Conservation (phyloP, 73 alveolate genomes). For the Breviolum minutum region DNA sequence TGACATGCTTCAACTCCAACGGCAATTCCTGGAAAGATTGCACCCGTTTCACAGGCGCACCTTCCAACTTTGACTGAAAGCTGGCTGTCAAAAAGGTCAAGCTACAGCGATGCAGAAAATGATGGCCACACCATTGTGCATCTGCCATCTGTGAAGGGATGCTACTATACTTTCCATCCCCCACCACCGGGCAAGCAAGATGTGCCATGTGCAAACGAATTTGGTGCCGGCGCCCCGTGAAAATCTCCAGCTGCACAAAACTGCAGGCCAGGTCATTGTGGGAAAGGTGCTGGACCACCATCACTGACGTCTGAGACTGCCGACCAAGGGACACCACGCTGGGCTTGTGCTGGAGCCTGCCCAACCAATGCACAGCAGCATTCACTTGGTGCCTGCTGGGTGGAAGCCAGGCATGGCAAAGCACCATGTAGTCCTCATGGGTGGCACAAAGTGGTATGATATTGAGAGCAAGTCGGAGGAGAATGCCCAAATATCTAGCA, state of each 20-base stretch:
- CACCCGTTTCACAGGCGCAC: conserved; percentile 18
- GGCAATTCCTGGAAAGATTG: conserved; percentile 1
- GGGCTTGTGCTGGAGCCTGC: neutral
- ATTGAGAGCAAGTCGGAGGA: neutral
- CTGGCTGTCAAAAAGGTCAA: conserved; percentile 17
- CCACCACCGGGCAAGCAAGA: conserved; percentile 37
- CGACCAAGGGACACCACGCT: conserved; percentile 26
- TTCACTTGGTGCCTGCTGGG: neutral
- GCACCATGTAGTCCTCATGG: conserved; percentile 21
- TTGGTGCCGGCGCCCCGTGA: conserved; percentile 59
- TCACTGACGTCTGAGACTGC: neutral
- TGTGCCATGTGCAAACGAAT: conserved; percentile 44
- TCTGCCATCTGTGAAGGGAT: neutral
- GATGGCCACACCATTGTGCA: conserved; percentile 38
- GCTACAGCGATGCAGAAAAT: conserved; percentile 25
- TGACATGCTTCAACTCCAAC: neutral
- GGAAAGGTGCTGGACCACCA: neutral
- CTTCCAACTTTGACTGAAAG: neutral
- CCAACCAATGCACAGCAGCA: conserved; percentile 23
- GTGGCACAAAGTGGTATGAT: neutral
- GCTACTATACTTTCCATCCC: conserved; percentile 8
- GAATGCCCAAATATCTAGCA: no score
- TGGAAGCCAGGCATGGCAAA: conserved; percentile 28
- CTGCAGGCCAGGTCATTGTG: conserved; percentile 7
- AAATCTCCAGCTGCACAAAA: neutral